Percentiles rank a stretch among this genome's conserved stretches.
These are phyloP conservation scores for Rossbeevera mucosa DNA, from an alignment of 768 basidiomycete species.

Conservation along the genomic window DNA sequence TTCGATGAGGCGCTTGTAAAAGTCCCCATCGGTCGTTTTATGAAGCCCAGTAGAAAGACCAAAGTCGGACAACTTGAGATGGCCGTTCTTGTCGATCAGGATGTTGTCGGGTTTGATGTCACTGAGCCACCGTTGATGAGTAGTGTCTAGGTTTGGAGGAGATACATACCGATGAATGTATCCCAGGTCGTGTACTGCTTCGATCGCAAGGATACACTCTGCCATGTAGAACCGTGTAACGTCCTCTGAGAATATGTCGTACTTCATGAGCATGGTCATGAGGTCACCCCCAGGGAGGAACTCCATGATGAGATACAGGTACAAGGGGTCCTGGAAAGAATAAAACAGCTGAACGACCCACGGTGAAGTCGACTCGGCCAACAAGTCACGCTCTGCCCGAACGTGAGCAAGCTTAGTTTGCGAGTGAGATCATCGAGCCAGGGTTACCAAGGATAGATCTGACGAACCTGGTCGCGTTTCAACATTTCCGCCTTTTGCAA, in stretches of 20 bases:
- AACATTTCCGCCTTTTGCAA: conserved; percentile 98
- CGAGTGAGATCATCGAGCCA: conserved; percentile 5
- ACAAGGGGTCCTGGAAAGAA: conserved; percentile 94
- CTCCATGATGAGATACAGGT: conserved; percentile 97
- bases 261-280: conserved; percentile 99
- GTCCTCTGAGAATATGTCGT: conserved; percentile 97
- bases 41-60: conserved; percentile 97
- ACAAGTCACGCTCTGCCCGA: conserved; percentile 91
- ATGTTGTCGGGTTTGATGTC: conserved; percentile 99
- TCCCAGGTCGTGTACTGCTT: conserved; percentile 97
- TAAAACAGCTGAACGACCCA: conserved; percentile 99
- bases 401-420: conserved; percentile 83
- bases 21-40: conserved; percentile 90
- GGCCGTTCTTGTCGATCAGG: conserved; percentile 93
- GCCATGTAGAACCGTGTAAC: conserved; percentile 99
- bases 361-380: conserved; percentile 92
- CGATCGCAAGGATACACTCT: conserved; percentile 95
- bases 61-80: conserved; percentile 97
- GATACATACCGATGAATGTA: conserved; percentile 89
- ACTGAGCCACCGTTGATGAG: conserved; percentile 41
- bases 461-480: conserved; percentile 91
- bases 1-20: conserved; percentile 89
- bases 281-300: conserved; percentile 90
- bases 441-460: not conserved
- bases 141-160: not conserved